These are phyloP conservation scores for Debaryomycetaceae sp. DNA, from an alignment of 1,139 yeast species.

Conservation along the genomic window DNA sequence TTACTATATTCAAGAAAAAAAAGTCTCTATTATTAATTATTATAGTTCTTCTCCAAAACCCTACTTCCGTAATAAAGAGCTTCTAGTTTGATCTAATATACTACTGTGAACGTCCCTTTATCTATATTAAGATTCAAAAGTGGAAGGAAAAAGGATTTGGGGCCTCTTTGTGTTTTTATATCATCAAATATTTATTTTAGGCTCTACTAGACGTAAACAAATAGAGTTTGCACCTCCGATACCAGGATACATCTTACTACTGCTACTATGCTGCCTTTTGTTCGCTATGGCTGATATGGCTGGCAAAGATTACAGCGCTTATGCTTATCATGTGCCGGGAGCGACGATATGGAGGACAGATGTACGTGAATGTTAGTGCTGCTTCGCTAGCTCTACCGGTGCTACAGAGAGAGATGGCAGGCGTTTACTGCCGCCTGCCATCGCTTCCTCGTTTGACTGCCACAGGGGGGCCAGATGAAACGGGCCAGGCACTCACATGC, in stretches of 20 bases:
- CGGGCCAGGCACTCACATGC: too few relatives aligned
- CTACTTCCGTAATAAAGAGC: neutral
- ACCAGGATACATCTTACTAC: slow-evolving; percentile 1
- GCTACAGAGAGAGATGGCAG: too few relatives aligned
- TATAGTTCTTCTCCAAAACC: neutral
- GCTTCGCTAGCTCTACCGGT: too few relatives aligned
- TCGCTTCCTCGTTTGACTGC: too few relatives aligned
- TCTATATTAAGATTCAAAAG: neutral
- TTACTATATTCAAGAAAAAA: neutral
- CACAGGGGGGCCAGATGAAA: too few relatives aligned
- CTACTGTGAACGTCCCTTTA: neutral
- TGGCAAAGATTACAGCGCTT: neutral
- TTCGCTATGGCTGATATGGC: neutral
- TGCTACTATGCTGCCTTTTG: neutral
- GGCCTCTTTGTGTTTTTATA: neutral
- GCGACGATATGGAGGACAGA: too few relatives aligned
- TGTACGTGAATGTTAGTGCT: too few relatives aligned
- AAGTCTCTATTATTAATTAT: neutral
- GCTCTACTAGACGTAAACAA: slow-evolving; percentile 2
- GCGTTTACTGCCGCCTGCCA: too few relatives aligned
- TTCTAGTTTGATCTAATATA: neutral
- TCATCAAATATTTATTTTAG: neutral
- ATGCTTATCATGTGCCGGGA: too few relatives aligned
- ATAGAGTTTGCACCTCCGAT: slow-evolving; percentile 1
- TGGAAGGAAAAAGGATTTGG: neutral